Conservation (phyloP, 148 eudicot species). For the Rhododendron molle region DNA sequence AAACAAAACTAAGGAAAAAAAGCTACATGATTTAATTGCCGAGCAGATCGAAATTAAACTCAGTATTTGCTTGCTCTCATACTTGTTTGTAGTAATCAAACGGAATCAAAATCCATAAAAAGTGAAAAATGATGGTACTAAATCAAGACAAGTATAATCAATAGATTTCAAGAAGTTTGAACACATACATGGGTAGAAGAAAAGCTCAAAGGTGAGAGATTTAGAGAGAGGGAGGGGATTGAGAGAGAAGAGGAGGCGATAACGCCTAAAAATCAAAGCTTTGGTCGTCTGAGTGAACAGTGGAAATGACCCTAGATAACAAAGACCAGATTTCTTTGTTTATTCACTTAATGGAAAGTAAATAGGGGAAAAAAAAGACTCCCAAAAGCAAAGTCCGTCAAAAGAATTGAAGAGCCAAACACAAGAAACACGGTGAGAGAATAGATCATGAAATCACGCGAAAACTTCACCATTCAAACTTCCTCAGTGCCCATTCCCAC, state of each 20-base stretch:
- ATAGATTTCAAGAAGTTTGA: background rate
- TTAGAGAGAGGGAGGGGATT: background rate
- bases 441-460: slow-evolving; percentile 29
- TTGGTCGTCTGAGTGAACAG: slow-evolving; percentile 26
- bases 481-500: background rate
- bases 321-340: slow-evolving; percentile 28
- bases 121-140: background rate
- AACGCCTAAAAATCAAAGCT: slow-evolving; percentile 24
- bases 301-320: slow-evolving; percentile 10
- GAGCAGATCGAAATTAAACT: slow-evolving; percentile 11
- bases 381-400: slow-evolving; percentile 7
- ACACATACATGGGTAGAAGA: background rate
- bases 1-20: slow-evolving; percentile 1
- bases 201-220: slow-evolving; percentile 10
- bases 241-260: slow-evolving; percentile 13
- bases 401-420: slow-evolving; percentile 5
- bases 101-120: background rate
- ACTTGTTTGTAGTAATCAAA: background rate
- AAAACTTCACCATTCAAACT: slow-evolving; percentile 12
- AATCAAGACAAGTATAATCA: slow-evolving; percentile 3
- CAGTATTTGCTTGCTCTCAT: slow-evolving; percentile 12
- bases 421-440: slow-evolving; percentile 13
- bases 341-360: background rate
- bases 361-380: background rate
- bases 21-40: background rate